phyloP scores from a whole-genome alignment of 78 protist genomes.

The Pigoraptor vietnamica region DNA sequence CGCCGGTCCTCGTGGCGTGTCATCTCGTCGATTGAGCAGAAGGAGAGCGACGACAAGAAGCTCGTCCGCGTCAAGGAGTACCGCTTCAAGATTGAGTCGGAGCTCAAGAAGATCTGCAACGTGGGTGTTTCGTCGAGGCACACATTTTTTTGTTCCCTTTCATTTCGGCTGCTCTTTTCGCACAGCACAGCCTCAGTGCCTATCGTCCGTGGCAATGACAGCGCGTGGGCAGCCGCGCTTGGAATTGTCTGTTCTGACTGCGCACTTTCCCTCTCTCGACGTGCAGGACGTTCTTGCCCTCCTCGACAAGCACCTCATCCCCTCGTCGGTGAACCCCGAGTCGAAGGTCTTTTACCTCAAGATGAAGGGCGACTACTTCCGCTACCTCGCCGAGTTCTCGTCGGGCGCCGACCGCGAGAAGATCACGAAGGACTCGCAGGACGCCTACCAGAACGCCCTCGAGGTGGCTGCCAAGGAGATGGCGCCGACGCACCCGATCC shows the following conservation, averaged over 20 bases:
- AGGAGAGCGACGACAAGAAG: slow-evolving; percentile 59
- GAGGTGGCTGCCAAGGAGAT: slow-evolving; percentile 73
- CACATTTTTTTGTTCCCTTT: background rate
- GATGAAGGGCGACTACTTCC: slow-evolving; percentile 74
- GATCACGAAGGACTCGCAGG: slow-evolving; percentile 69
- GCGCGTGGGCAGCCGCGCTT: too few species aligned
- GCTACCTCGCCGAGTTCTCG: slow-evolving; percentile 94
- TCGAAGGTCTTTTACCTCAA: slow-evolving; percentile 93
- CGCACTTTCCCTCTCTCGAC: background rate
- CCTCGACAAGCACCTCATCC: slow-evolving; percentile 79
- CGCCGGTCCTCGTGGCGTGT: slow-evolving; percentile 98
- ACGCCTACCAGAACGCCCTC: slow-evolving; percentile 85
- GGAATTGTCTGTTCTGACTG: background rate
- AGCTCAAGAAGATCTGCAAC: slow-evolving; percentile 81
- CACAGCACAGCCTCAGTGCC: too few species aligned
- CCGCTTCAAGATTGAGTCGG: slow-evolving; percentile 76
- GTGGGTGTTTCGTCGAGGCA: background rate
- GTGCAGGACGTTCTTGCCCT: slow-evolving; percentile 37
- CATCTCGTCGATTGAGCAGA: slow-evolving; percentile 82
- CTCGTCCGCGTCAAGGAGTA: slow-evolving; percentile 44
- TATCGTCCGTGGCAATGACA: too few species aligned
- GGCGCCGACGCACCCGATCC: slow-evolving; percentile 95
- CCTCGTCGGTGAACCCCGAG: slow-evolving; percentile 63
- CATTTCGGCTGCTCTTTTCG: background rate
- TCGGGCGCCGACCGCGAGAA: slow-evolving; percentile 59